Conservation (phyloP, 2,329 filamentous ascomycete genomes). For the Monilinia polystroma region DNA sequence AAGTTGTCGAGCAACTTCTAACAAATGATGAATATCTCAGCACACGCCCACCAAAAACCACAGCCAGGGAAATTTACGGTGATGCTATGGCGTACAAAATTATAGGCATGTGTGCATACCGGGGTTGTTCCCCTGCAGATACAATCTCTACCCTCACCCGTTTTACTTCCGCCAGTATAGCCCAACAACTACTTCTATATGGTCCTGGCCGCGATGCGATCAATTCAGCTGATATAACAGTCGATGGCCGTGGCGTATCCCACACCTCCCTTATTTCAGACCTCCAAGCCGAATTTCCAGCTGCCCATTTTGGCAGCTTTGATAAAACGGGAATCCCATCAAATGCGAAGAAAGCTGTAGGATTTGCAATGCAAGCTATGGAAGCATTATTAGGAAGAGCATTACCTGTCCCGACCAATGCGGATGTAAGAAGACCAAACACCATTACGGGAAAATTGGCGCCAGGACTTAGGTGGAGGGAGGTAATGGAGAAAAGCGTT, state of each 20-base stretch:
- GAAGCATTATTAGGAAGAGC: conserved; percentile 40
- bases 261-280: conserved; percentile 38
- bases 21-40: conserved; percentile 35
- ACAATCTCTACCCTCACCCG: conserved; percentile 39
- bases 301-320: conserved; percentile 36
- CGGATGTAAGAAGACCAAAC: conserved; percentile 39
- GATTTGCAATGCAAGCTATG: conserved; percentile 42
- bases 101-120: conserved; percentile 34
- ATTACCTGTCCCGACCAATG: conserved; percentile 38
- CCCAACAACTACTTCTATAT: conserved; percentile 38
- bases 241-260: conserved; percentile 38
- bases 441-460: conserved; percentile 40
- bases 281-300: conserved; percentile 38
- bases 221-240: conserved; percentile 37
- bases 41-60: conserved; percentile 39
- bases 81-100: conserved; percentile 38
- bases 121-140: conserved; percentile 36
- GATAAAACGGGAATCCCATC: conserved; percentile 40
- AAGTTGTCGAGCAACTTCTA: conserved; percentile 38
- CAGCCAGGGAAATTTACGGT: conserved; percentile 39
- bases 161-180: conserved; percentile 40
- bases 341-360: conserved; percentile 41
- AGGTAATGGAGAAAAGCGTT: conserved; percentile 40
- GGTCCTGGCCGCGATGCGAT: conserved; percentile 37
- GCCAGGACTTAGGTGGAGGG: conserved; percentile 39